These are phyloP conservation scores for Euptelea pleiosperma DNA, from an alignment of 164 flowering plant species.

Conservation along the genomic window DNA sequence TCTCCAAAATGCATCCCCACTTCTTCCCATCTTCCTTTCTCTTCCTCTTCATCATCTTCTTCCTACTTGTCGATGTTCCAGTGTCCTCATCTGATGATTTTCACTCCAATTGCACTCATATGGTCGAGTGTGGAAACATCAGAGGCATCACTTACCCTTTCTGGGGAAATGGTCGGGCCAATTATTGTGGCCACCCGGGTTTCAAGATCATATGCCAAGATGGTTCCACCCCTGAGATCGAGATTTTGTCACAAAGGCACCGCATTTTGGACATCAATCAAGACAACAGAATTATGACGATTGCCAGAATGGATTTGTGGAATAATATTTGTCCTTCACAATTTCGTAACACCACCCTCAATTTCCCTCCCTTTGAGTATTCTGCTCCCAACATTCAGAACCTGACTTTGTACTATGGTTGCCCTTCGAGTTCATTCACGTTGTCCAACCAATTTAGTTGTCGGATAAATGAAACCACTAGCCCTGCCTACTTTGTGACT, in stretches of 20 bases:
- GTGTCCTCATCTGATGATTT: neutral
- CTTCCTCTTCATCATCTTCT: neutral
- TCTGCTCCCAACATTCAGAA: too few relatives aligned
- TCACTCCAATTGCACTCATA: neutral
- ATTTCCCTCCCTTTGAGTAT: too few relatives aligned
- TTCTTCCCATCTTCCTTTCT: neutral
- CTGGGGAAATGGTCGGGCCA: neutral
- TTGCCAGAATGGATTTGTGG: constrained; percentile 5
- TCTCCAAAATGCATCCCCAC: neutral
- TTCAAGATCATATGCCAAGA: constrained; percentile 25
- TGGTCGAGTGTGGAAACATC: neutral
- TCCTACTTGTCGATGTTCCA: too few relatives aligned
- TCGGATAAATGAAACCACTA: too few relatives aligned
- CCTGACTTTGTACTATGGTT: too few relatives aligned
- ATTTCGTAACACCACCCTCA: too few relatives aligned
- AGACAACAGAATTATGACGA: neutral
- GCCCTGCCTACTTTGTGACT: too few relatives aligned
- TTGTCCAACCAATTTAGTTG: too few relatives aligned
- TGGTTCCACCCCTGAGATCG: constrained; percentile 6
- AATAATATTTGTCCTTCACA: neutral
- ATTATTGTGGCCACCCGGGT: constrained; percentile 27
- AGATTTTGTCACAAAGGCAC: constrained; percentile 2
- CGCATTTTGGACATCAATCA: neutral
- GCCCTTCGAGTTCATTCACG: too few relatives aligned
- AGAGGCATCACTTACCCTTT: constrained; percentile 12